phyloP scores from a whole-genome alignment of 1,139 yeast genomes.

The Suhomyces wounanorum region DNA sequence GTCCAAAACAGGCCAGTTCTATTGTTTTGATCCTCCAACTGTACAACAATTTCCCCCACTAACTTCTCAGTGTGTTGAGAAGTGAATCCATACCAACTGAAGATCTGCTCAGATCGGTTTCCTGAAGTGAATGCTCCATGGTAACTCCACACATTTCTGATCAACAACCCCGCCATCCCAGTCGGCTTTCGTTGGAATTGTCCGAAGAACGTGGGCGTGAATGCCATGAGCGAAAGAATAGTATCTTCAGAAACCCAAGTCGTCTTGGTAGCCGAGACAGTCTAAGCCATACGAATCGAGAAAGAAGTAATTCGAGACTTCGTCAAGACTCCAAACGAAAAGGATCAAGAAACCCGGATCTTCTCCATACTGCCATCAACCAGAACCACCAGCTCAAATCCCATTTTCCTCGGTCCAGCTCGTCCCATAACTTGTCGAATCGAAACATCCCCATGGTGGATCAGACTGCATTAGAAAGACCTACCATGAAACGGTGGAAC shows the following conservation, averaged over 20 bases:
- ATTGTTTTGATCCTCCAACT: neutral
- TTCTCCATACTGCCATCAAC: constrained; percentile 15
- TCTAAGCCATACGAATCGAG: neutral
- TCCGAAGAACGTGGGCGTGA: constrained; percentile 7
- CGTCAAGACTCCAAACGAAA: constrained; percentile 3
- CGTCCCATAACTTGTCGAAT: constrained; percentile 9
- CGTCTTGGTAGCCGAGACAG: neutral
- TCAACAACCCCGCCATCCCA: constrained; percentile 1
- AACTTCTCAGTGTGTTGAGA: neutral
- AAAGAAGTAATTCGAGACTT: neutral
- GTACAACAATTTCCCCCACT: neutral
- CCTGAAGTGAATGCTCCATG: neutral
- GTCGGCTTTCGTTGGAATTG: constrained; percentile 4
- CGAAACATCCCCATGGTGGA: constrained; percentile 26
- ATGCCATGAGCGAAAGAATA: neutral
- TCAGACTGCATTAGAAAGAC: constrained; percentile 1
- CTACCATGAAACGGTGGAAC: constrained; percentile 27
- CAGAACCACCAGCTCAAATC: constrained; percentile 12
- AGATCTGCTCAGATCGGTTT: constrained; percentile 1
- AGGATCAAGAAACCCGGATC: constrained; percentile 2
- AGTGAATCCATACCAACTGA: neutral
- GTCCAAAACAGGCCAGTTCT: neutral
- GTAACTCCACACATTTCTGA: neutral
- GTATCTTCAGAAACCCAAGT: neutral
- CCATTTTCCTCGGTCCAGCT: constrained; percentile 10